Conservation (phyloP, 192 early-diverging fungal genomes). For the Bifiguratus adelaidae region DNA sequence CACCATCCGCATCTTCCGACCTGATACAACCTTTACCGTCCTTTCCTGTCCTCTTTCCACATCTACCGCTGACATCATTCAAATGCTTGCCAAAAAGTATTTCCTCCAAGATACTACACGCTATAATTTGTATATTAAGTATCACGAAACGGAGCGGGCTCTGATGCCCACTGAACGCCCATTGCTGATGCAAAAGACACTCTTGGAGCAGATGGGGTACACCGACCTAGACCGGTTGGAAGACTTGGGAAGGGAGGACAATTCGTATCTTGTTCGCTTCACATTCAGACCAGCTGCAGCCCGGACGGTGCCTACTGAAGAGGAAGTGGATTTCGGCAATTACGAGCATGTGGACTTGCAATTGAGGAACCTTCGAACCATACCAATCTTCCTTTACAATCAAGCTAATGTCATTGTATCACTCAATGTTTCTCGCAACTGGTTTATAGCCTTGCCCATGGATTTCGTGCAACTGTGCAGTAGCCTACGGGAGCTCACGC, state of each 20-base stretch:
- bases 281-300: slow-evolving; percentile 39
- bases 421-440: slow-evolving; percentile 77
- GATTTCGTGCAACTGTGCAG: slow-evolving; percentile 74
- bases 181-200: slow-evolving; percentile 56
- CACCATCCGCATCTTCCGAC: slow-evolving; percentile 65
- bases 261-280: slow-evolving; percentile 77
- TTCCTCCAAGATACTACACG: slow-evolving; percentile 59
- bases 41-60: slow-evolving; percentile 58
- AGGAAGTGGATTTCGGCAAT: slow-evolving; percentile 16
- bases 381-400: slow-evolving; percentile 67
- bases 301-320: slow-evolving; percentile 26
- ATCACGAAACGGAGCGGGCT: slow-evolving; percentile 51
- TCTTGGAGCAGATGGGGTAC: slow-evolving; percentile 75
- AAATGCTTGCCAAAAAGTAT: slow-evolving; percentile 70
- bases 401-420: slow-evolving; percentile 61
- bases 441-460: slow-evolving; percentile 67
- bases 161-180: slow-evolving; percentile 61
- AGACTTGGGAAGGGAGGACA: slow-evolving; percentile 73
- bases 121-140: slow-evolving; percentile 26
- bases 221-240: slow-evolving; percentile 65
- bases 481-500: slow-evolving; percentile 49
- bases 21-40: slow-evolving; percentile 72
- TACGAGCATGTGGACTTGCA: slow-evolving; percentile 62
- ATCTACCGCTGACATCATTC: slow-evolving; percentile 63
- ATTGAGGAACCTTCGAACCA: slow-evolving; percentile 58